Base-by-base conservation (phyloP, 768 basidiomycete genomes). In the Cyclocybe aegerita region DNA sequence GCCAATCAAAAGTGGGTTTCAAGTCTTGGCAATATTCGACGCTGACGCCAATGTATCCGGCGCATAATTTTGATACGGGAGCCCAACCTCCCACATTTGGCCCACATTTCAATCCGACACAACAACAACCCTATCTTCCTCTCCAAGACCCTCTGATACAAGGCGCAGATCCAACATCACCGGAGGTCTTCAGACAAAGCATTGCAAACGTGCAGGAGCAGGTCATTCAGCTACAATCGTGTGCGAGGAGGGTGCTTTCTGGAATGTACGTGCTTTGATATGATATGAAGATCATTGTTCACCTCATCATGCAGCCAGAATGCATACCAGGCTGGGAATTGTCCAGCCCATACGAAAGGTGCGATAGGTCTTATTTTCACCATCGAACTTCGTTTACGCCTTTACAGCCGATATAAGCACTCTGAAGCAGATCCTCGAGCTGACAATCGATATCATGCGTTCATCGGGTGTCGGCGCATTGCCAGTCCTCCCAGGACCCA, bases 401-500 rank as follows among this genome's bases (percentile, higher is more conserved):
- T 32, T 16, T 35, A 1, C 54, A 82, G 84, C 73, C 17, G 72
- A 82, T 53, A 63, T 85, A 43, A 62, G 62, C 0, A 64, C 75
- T 0, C 73, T 87, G n/a, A 78, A 79, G 46, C 78, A 82, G 55
- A 69, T 73, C 11, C 54, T 85, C 1, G 67, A 73, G 9, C 46
- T 66, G 1, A 69, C 85, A 9, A 65, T 71, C 4, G 77, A 83
- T 8, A 53, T 76, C 31, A 67, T 88, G 53, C 73, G 78, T 1
- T 73, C 79, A 45, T 77, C 79, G 0, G 86, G 86, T n/a, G 76
- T 88, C 12, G 87, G 86, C 2, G 85, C 82, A 1, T 73, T 85
- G 41, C 85, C 86, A 1, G 55, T 83, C 8, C 64, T 79, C 4
- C 67, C 70, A 11, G 53, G 64, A 0, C 60, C 70, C 10, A 36